These are phyloP conservation scores for Oenanthe javanica DNA, from an alignment of 140 eudicot species.

Conservation along the genomic window DNA sequence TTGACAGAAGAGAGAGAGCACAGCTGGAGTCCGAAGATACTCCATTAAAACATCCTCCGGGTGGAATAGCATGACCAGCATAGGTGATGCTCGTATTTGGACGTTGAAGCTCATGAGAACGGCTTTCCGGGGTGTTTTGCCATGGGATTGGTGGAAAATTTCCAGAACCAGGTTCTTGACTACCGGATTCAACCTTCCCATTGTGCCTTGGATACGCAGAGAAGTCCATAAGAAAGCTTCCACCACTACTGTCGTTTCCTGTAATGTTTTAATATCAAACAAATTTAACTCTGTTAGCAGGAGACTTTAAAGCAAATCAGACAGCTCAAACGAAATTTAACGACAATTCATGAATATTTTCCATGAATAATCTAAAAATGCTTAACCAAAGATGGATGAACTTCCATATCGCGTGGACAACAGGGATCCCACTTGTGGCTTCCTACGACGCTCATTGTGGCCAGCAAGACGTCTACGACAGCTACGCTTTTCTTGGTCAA, in stretches of 20 bases:
- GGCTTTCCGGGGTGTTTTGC: constrained; percentile 56
- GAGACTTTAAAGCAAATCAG: background rate
- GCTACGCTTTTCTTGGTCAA: constrained; percentile 90
- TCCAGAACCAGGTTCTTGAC: constrained; percentile 28
- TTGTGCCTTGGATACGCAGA: constrained; percentile 34
- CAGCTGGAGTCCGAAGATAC: constrained; percentile 54
- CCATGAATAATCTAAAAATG: background rate
- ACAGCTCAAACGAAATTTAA: background rate
- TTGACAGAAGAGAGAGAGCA: constrained; percentile 99
- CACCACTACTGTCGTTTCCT: constrained; percentile 47
- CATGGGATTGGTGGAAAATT: constrained; percentile 44
- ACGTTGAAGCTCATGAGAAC: constrained; percentile 32
- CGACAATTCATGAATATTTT: background rate
- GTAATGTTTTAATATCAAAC: constrained; percentile 15
- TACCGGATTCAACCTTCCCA: constrained; percentile 35
- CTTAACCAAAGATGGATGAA: constrained; percentile 55
- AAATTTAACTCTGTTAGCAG: background rate
- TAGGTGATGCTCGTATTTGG: constrained; percentile 23
- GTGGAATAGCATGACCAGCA: constrained; percentile 34
- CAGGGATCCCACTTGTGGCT: constrained; percentile 68
- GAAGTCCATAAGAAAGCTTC: constrained; percentile 87
- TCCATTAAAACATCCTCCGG: constrained; percentile 51
- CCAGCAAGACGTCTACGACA: constrained; percentile 96
- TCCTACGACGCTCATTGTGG: constrained; percentile 94
- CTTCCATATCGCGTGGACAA: constrained; percentile 59